Base-by-base conservation (phyloP, 345 rosid species). In the Moringa oleifera region DNA sequence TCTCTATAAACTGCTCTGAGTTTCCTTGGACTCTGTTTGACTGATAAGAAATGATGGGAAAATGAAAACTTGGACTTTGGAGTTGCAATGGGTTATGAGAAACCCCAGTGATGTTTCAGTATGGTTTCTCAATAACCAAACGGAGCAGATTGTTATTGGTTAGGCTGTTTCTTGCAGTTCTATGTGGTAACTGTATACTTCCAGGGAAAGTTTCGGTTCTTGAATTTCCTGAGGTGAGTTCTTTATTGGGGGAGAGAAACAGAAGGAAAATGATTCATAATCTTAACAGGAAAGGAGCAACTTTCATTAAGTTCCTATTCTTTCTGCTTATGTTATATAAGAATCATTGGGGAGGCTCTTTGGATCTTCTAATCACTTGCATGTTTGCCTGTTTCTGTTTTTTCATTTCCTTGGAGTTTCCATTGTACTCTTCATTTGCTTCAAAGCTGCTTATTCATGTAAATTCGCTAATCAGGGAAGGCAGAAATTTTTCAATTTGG, bases 11-110 rank as follows among this genome's bases (percentile, higher is more conserved):
- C 41, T 56, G 41, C 61, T 54, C 45, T 37, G 36, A 23, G 16
- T 64, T 21, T 64, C 31, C n/a, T 64, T 23, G n/a, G 20, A 25
- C 0, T 61, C 12, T 46, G 18, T 50, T 12, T 66, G 60, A 62
- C 37, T 2, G 23, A 52, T 31, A 58, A 51, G 62, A 64, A 55
- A 51, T 25, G 36, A 4, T 63, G 45, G n/a, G 55, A 23, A 64
- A 41, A 41, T 15, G 6, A 7, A 41, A 41, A 41, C 17, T 41
- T 41, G 1, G 47, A 41, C 47, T 7, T 5, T 15, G 47, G 17
- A 1, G 47, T 41, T 41, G 47, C 6, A 7, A 41, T 41, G 47
- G 17, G 47, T 41, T 15, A 15, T 41, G 12, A 1, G 47, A 7
- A 7, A 7, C 13, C 13, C 17, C 17, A 41, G 47, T 41, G 33